Conservation (phyloP, 805 yeast genomes). For the Saturnispora dispora region DNA sequence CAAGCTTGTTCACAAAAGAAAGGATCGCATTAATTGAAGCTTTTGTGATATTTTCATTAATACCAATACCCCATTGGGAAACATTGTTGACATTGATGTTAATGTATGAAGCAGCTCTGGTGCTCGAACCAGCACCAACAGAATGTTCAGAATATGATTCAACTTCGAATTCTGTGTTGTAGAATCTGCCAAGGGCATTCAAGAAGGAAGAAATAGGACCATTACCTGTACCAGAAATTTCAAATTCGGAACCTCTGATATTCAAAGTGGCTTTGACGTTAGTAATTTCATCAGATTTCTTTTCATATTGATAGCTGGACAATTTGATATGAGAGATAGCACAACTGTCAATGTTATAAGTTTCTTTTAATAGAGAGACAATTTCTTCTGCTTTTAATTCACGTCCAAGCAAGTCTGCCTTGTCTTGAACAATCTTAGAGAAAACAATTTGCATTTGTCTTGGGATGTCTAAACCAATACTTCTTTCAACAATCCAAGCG, state of each 20-base stretch:
- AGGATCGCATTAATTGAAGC: slow-evolving; percentile 68
- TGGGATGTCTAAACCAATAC: slow-evolving; percentile 67
- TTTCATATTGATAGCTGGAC: slow-evolving; percentile 33
- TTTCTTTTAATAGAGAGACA: slow-evolving; percentile 42
- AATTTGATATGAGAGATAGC: slow-evolving; percentile 29
- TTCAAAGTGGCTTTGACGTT: slow-evolving; percentile 34
- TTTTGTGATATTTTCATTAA: slow-evolving; percentile 80
- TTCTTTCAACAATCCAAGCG: slow-evolving; percentile 68
- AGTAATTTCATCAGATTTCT: slow-evolving; percentile 33
- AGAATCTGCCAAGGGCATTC: slow-evolving; percentile 48
- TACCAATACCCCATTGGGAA: slow-evolving; percentile 80
- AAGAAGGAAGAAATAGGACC: slow-evolving; percentile 73
- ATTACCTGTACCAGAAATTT: slow-evolving; percentile 54
- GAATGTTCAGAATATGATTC: slow-evolving; percentile 65
- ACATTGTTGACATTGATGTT: slow-evolving; percentile 19
- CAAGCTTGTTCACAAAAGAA: slow-evolving; percentile 49
- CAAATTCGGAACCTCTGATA: slow-evolving; percentile 26
- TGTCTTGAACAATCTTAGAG: slow-evolving; percentile 52
- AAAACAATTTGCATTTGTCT: slow-evolving; percentile 61
- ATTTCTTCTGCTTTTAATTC: slow-evolving; percentile 65
- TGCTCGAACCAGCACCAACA: slow-evolving; percentile 59
- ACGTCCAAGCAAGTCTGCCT: slow-evolving; percentile 58
- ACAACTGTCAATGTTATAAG: slow-evolving; percentile 41
- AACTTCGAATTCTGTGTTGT: slow-evolving; percentile 50
- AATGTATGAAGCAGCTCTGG: slow-evolving; percentile 70